phyloP scores from a whole-genome alignment of 257 asterid species.

The Salvia hispanica region DNA sequence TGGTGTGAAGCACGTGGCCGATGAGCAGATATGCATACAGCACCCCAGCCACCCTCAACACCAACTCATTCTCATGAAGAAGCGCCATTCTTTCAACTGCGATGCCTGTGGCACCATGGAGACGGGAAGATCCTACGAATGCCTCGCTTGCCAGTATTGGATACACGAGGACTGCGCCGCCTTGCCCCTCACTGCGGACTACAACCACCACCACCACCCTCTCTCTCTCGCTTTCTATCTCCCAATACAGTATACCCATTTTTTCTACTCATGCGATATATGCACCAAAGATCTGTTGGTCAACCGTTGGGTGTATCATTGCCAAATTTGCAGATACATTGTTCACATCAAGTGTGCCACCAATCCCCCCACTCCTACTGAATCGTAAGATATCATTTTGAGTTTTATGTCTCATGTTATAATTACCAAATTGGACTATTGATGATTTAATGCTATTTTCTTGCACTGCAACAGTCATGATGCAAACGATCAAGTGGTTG shows the following conservation, averaged over 20 bases:
- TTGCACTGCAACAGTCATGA: too few relatives aligned
- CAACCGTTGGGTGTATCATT: slow-evolving; percentile 9
- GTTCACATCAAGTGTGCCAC: slow-evolving; percentile 18
- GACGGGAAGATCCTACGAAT: not conserved
- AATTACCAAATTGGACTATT: too few relatives aligned
- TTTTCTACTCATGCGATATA: not conserved
- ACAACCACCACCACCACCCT: slow-evolving; percentile 7
- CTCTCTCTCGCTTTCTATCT: not conserved
- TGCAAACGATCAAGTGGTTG: too few relatives aligned
- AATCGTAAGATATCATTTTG: not conserved
- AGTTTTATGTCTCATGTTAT: too few relatives aligned
- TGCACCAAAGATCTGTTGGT: not conserved
- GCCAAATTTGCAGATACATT: not conserved
- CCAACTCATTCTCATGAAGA: not conserved
- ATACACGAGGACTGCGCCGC: slow-evolving; percentile 6
- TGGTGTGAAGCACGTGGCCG: not conserved
- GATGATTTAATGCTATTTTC: too few relatives aligned
- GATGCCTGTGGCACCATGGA: slow-evolving; percentile 11
- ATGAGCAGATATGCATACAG: not conserved
- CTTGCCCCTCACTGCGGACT: not conserved
- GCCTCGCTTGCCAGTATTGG: slow-evolving; percentile 3
- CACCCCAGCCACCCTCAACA: slow-evolving; percentile 1
- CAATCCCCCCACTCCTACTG: not conserved
- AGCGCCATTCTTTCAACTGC: not conserved
- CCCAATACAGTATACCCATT: not conserved